Base-by-base conservation (phyloP, 176 grass and related monocot species). In the Oryza coarctata region DNA sequence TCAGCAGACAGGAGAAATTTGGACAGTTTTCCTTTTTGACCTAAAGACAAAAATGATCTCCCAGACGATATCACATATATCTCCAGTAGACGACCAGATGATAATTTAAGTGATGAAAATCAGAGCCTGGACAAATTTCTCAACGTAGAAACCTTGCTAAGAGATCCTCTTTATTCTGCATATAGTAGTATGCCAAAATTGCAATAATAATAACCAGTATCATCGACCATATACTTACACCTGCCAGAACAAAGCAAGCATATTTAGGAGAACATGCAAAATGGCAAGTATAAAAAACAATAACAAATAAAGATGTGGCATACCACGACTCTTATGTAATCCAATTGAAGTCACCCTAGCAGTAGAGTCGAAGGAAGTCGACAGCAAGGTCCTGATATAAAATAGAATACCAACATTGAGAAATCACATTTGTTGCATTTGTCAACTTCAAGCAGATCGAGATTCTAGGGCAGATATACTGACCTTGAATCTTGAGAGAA, bases 401-500 rank as follows among this genome's bases (percentile, higher is more conserved):
- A 66, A 58, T 49, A 71, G 52, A 79, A 15, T 5, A 60, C 41
- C 26, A 50, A 81, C 30, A 55, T 33, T 84, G 33, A 65, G 20
- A 74, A 57, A 87, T 32, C 38, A 13, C 31, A 45, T 60, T 20
- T 44, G 17, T 12, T 18, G 47, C 3, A 65, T 45, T 68, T 20
- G 3, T 74, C 40, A 75, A 67, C 29, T 70, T 31, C 32, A 88
- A 50, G 32, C 27, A 89, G 36, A 82, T 70, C 5, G 23, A 34
- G 34, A 82, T 18, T 70, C 13, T 15, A 41, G 25, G 44, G 20
- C 69, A 77, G 5, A 66, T 6, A 66, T 77, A 80, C 68, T 85
- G 30, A 95, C 96, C 91, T 88, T 72, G 93, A 99, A 90, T 99
- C 88, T 41, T 88, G 85, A 26, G 87, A 92, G 81, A 99, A 99